Base-by-base conservation (phyloP, 495 filamentous ascomycete genomes). In the Xylaria acuta region DNA sequence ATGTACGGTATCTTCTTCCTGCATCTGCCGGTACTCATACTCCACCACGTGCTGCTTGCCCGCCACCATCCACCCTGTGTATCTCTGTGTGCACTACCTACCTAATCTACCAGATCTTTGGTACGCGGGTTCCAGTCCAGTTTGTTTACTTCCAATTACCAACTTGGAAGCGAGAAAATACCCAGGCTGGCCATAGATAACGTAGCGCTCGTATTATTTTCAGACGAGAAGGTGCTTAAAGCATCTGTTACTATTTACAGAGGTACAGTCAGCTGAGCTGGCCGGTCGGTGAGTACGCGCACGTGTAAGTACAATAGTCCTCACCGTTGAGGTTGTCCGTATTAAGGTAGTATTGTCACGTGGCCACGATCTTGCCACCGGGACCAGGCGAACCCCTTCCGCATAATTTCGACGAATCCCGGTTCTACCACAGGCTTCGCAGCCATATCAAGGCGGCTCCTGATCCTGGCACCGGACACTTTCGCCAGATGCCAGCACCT, bases 251-350 rank as follows among this genome's bases (percentile, higher is more conserved):
- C 49, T 54, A 54, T 67, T 54, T 30, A 32, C 64, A 53, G 58
- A 20, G 56, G 45, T 64, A 51, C 32, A 64, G 69, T 71, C 69
- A 71, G 69, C 69, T 64, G 69, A 56, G 43, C 69, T 51, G 56
- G 11, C n/a, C 3, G n/a, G n/a, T 49, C 65, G 45, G 47, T 67
- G 49, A 53, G 45, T 14, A 34, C 30, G 27, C 27, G 54, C 54
- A 59, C 54, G 54, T 59, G 54, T 49, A n/a, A n/a, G n/a, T n/a
- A n/a, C 14, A 16, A n/a, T 41, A 18, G 36, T 36, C n/a, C 36
- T 68, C 65, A 68, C 47, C 36, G 36, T 58, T 43, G 22, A 56
- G 27, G 43, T 41, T 8, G 58, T 67, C 32, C 32, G 25, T n/a
- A 53, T 53, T 22, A 32, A 53, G 64, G 45, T 56, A 56, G 34